Evolutionary conservation across 208 protist genomes (phyloP).

Genomic region (Trypanosoma mega): DNA sequence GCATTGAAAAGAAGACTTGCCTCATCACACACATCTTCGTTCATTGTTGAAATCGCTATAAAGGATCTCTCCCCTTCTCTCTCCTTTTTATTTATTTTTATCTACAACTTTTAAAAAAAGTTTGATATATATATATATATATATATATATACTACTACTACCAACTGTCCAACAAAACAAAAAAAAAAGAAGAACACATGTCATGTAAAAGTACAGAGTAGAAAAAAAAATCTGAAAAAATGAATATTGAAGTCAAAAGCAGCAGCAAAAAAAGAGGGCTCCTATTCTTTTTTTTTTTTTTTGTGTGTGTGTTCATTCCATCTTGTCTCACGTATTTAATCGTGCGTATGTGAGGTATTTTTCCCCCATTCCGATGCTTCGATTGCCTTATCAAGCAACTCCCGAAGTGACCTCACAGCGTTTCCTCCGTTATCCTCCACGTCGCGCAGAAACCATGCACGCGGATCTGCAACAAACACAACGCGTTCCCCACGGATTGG

Average conservation of each 20-base stretch:
- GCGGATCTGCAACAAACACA: constrained; percentile 29
- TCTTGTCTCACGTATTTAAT: too few relatives aligned
- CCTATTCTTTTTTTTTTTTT: too few relatives aligned
- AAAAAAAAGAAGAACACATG: not conserved
- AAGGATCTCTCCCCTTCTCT: not conserved
- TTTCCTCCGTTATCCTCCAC: constrained; percentile 16
- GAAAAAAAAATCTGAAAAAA: too few relatives aligned
- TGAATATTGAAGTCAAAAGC: too few relatives aligned
- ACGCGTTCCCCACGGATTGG: constrained; percentile 25
- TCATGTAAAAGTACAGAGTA: not conserved
- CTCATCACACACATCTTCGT: constrained; percentile 15
- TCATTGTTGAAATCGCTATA: not conserved
- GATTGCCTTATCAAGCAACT: constrained; percentile 17
- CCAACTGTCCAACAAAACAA: constrained; percentile 4
- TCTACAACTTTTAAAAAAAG: too few relatives aligned
- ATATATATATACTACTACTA: constrained; percentile 3
- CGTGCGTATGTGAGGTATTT: too few relatives aligned
- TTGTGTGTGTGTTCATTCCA: too few relatives aligned
- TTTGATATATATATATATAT: constrained; percentile 6
- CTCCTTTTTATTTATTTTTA: not conserved
- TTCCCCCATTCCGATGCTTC: not conserved
- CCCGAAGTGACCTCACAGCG: constrained; percentile 4
- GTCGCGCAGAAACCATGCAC: constrained; percentile 50
- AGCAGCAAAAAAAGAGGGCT: too few relatives aligned
- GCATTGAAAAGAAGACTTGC: constrained; percentile 55